phyloP scores from a whole-genome alignment of 495 filamentous ascomycete genomes.

The Hypoxylon trugodes region DNA sequence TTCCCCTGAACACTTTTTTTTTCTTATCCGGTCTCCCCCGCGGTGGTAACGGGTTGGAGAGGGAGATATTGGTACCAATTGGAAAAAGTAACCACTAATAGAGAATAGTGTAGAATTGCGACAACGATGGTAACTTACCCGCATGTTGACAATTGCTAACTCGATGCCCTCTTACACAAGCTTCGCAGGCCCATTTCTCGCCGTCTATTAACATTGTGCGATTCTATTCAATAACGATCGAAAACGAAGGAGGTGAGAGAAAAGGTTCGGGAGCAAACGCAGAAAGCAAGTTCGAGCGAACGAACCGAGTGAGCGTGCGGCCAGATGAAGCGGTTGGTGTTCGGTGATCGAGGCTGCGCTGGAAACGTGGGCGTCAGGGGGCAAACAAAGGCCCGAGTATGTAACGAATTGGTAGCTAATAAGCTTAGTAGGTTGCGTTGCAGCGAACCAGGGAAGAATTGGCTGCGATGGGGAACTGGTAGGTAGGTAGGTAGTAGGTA shows the following conservation, averaged over 20 bases:
- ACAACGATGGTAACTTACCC: conserved; percentile 66
- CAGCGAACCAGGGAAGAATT: conserved; percentile 22
- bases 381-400: conserved; percentile 39
- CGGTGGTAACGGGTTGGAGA: conserved; percentile 40
- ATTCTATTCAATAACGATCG: conserved; percentile 2
- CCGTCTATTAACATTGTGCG: conserved; percentile 80
- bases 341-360: conserved; percentile 42
- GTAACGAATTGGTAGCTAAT: conserved; percentile 38
- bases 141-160: conserved; percentile 93
- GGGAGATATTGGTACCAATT: conserved; percentile 14
- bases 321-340: conserved; percentile 30
- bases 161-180: conserved; percentile 91
- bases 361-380: conserved; percentile 31
- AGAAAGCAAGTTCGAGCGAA: conserved; percentile 15
- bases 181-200: conserved; percentile 92
- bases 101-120: neutral
- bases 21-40: conserved; percentile 41
- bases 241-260: neutral
- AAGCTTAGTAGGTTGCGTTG: conserved; percentile 43
- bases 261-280: conserved; percentile 2
- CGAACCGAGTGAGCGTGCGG: conserved; percentile 14
- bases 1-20: conserved; percentile 11
- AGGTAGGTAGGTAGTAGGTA: conserved; percentile 13
- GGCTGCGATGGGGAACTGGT: conserved; percentile 28
- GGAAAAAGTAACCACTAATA: conserved; percentile 17